These are phyloP conservation scores for Pinguiococcus pyrenoidosus DNA, from an alignment of 108 stramenopile genomes.

Conservation along the genomic window DNA sequence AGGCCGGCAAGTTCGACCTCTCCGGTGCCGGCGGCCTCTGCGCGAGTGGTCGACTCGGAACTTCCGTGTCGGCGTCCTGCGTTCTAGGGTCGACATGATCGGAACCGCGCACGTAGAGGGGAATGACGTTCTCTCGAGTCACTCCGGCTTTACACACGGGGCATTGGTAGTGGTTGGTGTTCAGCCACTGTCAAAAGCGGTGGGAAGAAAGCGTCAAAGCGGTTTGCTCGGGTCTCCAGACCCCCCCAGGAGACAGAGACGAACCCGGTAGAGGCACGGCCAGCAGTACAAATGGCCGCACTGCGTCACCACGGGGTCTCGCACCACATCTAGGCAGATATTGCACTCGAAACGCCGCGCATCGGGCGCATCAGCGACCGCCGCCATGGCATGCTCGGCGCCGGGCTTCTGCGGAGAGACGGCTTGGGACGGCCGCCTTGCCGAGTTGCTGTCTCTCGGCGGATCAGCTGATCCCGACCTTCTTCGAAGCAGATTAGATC, in stretches of 20 bases:
- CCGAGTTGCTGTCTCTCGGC: too few relatives aligned
- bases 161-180: conserved; percentile 29
- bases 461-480: too few relatives aligned
- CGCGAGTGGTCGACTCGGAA: conserved; percentile 11
- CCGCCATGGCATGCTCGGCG: too few relatives aligned
- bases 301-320: conserved; percentile 63
- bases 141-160: conserved; percentile 46
- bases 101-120: conserved; percentile 24
- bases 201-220: neutral
- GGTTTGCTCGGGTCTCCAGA: neutral
- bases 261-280: conserved; percentile 53
- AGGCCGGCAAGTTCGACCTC: neutral
- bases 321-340: conserved; percentile 63
- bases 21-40: neutral
- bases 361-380: too few relatives aligned
- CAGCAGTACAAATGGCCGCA: conserved; percentile 84
- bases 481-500: too few relatives aligned
- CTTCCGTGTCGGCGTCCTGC: conserved; percentile 1
- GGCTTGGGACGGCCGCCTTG: too few relatives aligned
- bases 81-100: conserved; percentile 10
- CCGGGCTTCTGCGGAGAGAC: too few relatives aligned
- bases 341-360: conserved; percentile 57
- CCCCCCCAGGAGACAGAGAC: conserved; percentile 29
- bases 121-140: conserved; percentile 29
- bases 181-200: conserved; percentile 22